These are phyloP conservation scores for Rutstroemia sydowiana DNA, from an alignment of 2,329 filamentous ascomycete species.

Conservation along the genomic window DNA sequence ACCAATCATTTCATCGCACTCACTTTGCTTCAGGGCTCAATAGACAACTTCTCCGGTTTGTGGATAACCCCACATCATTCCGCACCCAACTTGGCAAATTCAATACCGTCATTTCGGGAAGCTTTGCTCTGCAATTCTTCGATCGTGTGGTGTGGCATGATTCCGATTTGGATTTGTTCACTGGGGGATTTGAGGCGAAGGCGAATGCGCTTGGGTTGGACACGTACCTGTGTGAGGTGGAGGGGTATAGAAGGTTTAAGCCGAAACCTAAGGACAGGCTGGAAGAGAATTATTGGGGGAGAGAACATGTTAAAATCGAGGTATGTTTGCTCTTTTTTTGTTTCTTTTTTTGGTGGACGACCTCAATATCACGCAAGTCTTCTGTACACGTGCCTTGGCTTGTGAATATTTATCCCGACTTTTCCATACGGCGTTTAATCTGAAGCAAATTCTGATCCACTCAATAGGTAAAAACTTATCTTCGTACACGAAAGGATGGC, in stretches of 20 bases:
- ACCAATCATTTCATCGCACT: background rate
- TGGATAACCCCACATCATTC: background rate
- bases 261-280: too few species aligned
- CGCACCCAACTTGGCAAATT: background rate
- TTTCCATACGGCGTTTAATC: too few species aligned
- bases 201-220: background rate
- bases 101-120: conserved; percentile 9
- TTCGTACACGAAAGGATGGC: background rate
- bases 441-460: too few species aligned
- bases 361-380: too few species aligned
- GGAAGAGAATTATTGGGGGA: background rate
- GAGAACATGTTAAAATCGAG: too few species aligned
- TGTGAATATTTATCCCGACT: too few species aligned
- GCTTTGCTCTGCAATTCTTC: conserved; percentile 12
- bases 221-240: background rate
- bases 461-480: background rate
- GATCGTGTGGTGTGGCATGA: conserved; percentile 6
- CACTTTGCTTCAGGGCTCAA: background rate
- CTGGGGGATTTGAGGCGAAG: background rate
- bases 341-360: too few species aligned
- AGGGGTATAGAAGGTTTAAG: too few species aligned
- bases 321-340: too few species aligned
- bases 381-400: too few species aligned
- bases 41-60: background rate
- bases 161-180: conserved; percentile 10